Evolutionary conservation across 306 rosid species (phyloP).

Genomic region (Lathyrus oleraceus): DNA sequence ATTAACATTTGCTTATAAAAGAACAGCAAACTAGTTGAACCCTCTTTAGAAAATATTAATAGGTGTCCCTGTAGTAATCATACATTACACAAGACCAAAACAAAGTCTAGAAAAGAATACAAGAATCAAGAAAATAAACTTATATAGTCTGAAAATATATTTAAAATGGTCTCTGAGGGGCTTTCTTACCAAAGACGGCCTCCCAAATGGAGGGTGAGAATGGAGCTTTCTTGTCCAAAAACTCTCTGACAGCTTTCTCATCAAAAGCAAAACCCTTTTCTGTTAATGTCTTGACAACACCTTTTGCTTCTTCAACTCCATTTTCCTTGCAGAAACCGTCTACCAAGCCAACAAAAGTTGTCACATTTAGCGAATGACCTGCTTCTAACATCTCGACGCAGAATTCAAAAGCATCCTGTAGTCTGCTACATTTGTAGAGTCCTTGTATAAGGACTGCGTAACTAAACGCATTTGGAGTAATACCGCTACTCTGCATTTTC

Average conservation of each 20-base stretch:
- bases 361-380: constrained; percentile 75
- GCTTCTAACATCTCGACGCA: constrained; percentile 87
- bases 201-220: constrained; percentile 68
- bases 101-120: constrained; percentile 4
- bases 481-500: constrained; percentile 78
- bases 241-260: constrained; percentile 71
- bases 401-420: constrained; percentile 62
- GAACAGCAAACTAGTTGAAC: not conserved
- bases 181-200: constrained; percentile 72
- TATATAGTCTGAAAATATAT: constrained; percentile 20
- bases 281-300: constrained; percentile 51
- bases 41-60: constrained; percentile 1
- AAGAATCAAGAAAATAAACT: constrained; percentile 26
- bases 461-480: constrained; percentile 79
- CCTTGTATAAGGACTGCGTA: constrained; percentile 76
- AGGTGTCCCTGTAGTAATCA: not conserved
- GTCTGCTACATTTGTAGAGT: constrained; percentile 48
- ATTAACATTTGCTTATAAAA: not conserved
- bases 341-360: constrained; percentile 69
- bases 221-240: constrained; percentile 66
- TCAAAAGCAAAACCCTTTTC: constrained; percentile 68
- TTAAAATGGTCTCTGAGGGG: constrained; percentile 49
- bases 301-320: constrained; percentile 66
- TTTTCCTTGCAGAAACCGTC: constrained; percentile 62
- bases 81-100: not conserved